phyloP scores from a whole-genome alignment of 106 monocot genomes.

The Dendrobium officinale region DNA sequence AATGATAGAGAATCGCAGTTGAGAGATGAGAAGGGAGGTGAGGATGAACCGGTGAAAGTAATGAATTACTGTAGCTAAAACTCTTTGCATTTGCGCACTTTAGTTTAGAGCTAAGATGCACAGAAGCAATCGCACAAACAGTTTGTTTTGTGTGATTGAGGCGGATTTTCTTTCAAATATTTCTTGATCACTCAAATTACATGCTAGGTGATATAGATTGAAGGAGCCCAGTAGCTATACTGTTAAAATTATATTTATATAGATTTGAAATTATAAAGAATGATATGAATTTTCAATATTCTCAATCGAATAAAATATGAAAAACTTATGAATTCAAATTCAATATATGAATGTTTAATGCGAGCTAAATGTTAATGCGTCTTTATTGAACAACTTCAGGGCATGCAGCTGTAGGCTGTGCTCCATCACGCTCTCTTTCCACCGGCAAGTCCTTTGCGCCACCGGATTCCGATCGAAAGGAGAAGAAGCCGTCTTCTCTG shows the following conservation, averaged over 20 bases:
- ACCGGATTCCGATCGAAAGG: conserved; percentile 10
- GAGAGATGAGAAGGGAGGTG: not conserved
- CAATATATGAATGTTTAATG: too few relatives aligned
- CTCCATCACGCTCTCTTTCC: conserved; percentile 21
- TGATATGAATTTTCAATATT: not conserved
- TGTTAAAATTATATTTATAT: not conserved
- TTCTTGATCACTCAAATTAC: not conserved
- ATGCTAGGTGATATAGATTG: too few relatives aligned
- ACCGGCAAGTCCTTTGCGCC: conserved; percentile 13
- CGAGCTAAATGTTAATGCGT: too few relatives aligned
- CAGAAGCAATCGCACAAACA: not conserved
- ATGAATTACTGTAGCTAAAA: not conserved
- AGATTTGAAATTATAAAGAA: not conserved
- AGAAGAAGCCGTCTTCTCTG: conserved; percentile 9
- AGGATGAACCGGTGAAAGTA: not conserved
- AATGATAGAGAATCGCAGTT: conserved; percentile 5
- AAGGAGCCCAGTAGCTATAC: not conserved
- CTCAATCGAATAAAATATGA: not conserved
- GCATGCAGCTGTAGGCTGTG: not conserved
- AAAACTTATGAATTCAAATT: too few relatives aligned
- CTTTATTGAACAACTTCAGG: not conserved
- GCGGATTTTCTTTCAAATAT: not conserved
- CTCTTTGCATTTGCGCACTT: not conserved
- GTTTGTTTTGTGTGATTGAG: not conserved
- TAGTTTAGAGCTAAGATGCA: not conserved